Conservation (phyloP, 306 rosid genomes). For the Arachis hypogaea region DNA sequence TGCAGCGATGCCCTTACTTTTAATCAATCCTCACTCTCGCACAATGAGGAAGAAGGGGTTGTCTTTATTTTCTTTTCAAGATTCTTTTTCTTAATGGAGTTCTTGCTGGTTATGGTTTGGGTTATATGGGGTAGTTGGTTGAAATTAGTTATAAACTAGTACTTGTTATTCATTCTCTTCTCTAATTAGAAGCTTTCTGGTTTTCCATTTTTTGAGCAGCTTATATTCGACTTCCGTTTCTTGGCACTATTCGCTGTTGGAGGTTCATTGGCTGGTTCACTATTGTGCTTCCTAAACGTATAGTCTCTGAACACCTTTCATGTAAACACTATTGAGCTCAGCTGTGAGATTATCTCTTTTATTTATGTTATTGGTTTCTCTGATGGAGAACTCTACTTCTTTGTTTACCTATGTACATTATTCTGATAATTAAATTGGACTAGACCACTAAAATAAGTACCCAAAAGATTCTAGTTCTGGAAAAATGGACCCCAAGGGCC, state of each 20-base stretch:
- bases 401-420: neutral
- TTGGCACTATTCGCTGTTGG: slow-evolving; percentile 91
- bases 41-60: no score
- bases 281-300: slow-evolving; percentile 96
- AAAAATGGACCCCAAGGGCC: no score
- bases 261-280: slow-evolving; percentile 96
- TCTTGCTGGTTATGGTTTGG: no score
- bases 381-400: neutral
- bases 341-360: slow-evolving; percentile 13
- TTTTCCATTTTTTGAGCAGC: slow-evolving; percentile 54
- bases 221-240: slow-evolving; percentile 92
- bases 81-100: no score
- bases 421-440: slow-evolving; percentile 12
- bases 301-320: slow-evolving; percentile 35
- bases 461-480: no score
- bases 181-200: slow-evolving; percentile 17
- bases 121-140: neutral
- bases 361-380: slow-evolving; percentile 23
- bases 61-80: no score
- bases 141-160: slow-evolving; percentile 12
- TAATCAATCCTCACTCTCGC: no score
- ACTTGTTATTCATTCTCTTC: slow-evolving; percentile 11
- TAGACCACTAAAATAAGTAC: no score
- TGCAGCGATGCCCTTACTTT: no score
- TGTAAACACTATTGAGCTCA: slow-evolving; percentile 1